A percentile compares a stretch with the other conserved stretches of the same genome.
Conservation (phyloP, 495 filamentous ascomycete species). For the Penicillium parvum region DNA sequence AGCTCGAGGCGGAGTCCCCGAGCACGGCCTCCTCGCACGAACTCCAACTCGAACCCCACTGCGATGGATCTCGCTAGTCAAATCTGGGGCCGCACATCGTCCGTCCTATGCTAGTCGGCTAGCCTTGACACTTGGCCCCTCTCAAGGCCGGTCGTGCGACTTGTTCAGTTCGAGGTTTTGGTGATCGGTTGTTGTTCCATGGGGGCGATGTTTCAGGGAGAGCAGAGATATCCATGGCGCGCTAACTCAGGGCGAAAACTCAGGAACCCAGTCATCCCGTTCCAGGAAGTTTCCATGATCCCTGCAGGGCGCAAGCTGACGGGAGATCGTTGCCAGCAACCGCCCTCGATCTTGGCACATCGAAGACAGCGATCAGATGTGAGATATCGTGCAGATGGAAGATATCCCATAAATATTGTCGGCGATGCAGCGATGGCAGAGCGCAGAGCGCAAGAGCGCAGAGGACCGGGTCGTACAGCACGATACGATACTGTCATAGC, state of each 20-base stretch:
- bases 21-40: constrained; percentile 18
- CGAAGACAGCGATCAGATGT: too few relatives aligned
- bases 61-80: constrained; percentile 27
- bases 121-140: constrained; percentile 11
- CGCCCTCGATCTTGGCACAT: constrained; percentile 1
- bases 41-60: constrained; percentile 24
- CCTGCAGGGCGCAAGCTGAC: constrained; percentile 11
- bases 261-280: neutral
- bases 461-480: too few relatives aligned
- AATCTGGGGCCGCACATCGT: constrained; percentile 32
- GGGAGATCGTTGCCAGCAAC: constrained; percentile 1
- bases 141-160: too few relatives aligned
- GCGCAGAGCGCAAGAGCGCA: neutral
- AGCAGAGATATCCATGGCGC: too few relatives aligned
- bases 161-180: too few relatives aligned
- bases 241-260: too few relatives aligned
- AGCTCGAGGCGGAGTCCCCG: constrained; percentile 7
- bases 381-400: too few relatives aligned
- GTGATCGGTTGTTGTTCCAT: too few relatives aligned
- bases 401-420: too few relatives aligned
- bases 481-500: too few relatives aligned
- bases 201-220: neutral
- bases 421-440: neutral
- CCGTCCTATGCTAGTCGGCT: too few relatives aligned
- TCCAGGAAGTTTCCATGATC: constrained; percentile 23